Evolutionary conservation across 257 asterid species (phyloP).

Genomic region (Thymus mandschuricus): DNA sequence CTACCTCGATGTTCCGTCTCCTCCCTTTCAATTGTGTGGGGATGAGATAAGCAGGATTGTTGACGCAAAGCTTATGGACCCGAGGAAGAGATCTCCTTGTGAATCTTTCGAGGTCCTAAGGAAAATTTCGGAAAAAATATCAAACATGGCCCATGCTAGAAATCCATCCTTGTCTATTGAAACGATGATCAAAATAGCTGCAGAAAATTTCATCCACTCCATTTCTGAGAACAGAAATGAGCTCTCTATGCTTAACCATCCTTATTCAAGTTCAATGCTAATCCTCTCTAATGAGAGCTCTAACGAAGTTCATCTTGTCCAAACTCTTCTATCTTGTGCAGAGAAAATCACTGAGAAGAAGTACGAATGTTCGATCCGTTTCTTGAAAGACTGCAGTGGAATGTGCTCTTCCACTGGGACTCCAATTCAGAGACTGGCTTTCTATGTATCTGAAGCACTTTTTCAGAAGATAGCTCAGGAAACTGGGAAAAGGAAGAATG

Average conservation of each 20-base stretch:
- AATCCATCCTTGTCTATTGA: slow-evolving; percentile 12
- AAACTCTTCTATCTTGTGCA: slow-evolving; percentile 47
- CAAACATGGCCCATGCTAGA: not conserved
- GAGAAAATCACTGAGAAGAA: slow-evolving; percentile 43
- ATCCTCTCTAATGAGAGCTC: slow-evolving; percentile 35
- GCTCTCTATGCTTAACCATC: slow-evolving; percentile 31
- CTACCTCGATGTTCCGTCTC: slow-evolving; percentile 18
- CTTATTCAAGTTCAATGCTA: slow-evolving; percentile 26
- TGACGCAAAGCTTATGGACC: not conserved
- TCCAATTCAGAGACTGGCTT: slow-evolving; percentile 34
- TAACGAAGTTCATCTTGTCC: slow-evolving; percentile 42
- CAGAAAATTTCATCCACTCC: slow-evolving; percentile 42
- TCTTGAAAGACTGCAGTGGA: slow-evolving; percentile 30
- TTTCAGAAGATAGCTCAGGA: slow-evolving; percentile 16
- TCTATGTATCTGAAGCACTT: slow-evolving; percentile 28
- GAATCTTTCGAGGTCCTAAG: slow-evolving; percentile 26
- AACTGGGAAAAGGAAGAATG: slow-evolving; percentile 2
- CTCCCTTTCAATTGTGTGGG: slow-evolving; percentile 14
- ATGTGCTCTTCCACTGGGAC: slow-evolving; percentile 35
- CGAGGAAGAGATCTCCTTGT: slow-evolving; percentile 3
- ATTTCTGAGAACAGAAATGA: slow-evolving; percentile 22
- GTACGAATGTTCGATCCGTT: slow-evolving; percentile 31
- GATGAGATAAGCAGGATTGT: slow-evolving; percentile 13
- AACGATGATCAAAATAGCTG: slow-evolving; percentile 45
- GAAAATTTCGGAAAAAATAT: not conserved